Percentiles rank a stretch among this genome's conserved stretches.
These are phyloP conservation scores for Plenodomus biglobosus DNA, from an alignment of 2,329 filamentous ascomycete genomes.

Conservation along the genomic window DNA sequence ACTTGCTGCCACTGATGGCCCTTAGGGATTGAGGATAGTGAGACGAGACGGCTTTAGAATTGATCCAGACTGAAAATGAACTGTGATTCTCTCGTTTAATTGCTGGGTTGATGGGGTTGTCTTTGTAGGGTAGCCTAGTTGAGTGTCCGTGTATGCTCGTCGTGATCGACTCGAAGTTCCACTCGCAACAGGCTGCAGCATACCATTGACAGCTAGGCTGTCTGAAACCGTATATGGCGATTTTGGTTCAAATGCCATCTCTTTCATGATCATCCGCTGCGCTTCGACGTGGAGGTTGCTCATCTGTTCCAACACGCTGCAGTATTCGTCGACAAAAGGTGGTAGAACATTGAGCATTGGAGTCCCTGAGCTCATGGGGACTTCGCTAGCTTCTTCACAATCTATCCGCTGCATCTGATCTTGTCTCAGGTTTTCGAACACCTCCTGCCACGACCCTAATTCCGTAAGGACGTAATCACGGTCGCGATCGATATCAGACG, in stretches of 20 bases:
- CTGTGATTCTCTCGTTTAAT: no score
- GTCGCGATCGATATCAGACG: background rate
- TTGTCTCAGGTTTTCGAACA: background rate
- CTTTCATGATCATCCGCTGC: background rate
- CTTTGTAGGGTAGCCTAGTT: no score
- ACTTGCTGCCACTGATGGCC: no score
- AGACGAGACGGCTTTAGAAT: no score
- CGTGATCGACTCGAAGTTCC: no score
- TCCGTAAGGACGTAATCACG: background rate
- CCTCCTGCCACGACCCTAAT: background rate
- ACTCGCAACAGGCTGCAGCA: no score
- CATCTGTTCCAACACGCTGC: background rate
- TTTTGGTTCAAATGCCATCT: background rate
- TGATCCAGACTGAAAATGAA: no score
- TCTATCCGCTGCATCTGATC: background rate
- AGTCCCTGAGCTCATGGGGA: background rate
- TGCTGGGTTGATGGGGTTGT: no score
- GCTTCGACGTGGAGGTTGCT: background rate
- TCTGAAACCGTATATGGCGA: no score
- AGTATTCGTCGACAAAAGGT: background rate
- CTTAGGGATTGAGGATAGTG: no score
- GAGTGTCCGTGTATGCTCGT: no score
- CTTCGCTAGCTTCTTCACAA: background rate
- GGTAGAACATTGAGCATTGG: background rate
- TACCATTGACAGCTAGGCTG: background rate